These are phyloP conservation scores for Mortierella sp. DNA, from an alignment of 371 early-diverging fungal species.

Conservation along the genomic window DNA sequence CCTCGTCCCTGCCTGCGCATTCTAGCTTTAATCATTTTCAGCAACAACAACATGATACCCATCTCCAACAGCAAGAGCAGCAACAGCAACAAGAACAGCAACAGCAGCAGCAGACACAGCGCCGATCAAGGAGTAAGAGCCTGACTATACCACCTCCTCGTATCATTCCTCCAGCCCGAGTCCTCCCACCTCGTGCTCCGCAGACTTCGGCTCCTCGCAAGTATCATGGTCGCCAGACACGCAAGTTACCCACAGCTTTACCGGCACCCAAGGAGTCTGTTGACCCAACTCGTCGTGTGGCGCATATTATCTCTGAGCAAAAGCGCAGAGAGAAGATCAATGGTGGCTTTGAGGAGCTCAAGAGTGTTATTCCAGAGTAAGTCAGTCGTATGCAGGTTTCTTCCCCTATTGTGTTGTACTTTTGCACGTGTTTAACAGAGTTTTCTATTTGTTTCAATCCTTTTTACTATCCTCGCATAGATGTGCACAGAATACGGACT, in stretches of 20 bases:
- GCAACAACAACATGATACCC: constrained; percentile 13
- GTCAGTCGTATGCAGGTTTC: background rate
- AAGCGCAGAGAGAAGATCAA: constrained; percentile 60
- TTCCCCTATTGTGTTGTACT: background rate
- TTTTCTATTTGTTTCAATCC: background rate
- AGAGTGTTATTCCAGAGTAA: constrained; percentile 56
- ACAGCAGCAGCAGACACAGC: constrained; percentile 10
- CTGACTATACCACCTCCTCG: constrained; percentile 43
- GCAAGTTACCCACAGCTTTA: constrained; percentile 26
- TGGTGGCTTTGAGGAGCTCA: constrained; percentile 58
- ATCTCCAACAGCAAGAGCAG: constrained; percentile 19
- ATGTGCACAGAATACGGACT: constrained; percentile 48
- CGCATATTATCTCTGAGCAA: constrained; percentile 60
- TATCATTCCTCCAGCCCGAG: constrained; percentile 44
- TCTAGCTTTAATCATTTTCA: constrained; percentile 34
- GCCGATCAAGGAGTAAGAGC: constrained; percentile 41
- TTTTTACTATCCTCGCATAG: background rate
- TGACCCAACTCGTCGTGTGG: constrained; percentile 54
- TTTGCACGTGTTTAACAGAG: background rate
- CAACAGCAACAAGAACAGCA: constrained; percentile 12
- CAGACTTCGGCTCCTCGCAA: constrained; percentile 51
- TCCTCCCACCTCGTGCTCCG: constrained; percentile 33
- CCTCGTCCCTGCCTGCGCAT: constrained; percentile 32
- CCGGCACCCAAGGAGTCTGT: constrained; percentile 24
- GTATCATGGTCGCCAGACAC: constrained; percentile 51